Conservation (phyloP, 2,329 filamentous ascomycete species). For the Cercospora citrullina region DNA sequence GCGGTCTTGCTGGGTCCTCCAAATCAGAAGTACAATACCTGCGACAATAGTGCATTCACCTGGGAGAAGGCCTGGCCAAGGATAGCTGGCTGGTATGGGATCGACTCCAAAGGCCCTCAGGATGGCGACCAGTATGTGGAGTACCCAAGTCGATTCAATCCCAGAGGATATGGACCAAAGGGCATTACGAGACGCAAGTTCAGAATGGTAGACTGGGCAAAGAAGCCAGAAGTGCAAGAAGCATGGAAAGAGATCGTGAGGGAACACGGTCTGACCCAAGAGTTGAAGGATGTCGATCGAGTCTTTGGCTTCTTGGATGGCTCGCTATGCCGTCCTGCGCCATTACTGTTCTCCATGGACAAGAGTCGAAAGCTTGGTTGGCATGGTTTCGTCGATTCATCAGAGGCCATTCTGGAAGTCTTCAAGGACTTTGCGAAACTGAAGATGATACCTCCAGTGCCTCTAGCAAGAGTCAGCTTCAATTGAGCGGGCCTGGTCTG, state of each 20-base stretch:
- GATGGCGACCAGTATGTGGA: slow-evolving; percentile 31
- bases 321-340: slow-evolving; percentile 39
- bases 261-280: slow-evolving; percentile 43
- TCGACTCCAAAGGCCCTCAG: slow-evolving; percentile 35
- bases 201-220: slow-evolving; percentile 47
- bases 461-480: slow-evolving; percentile 29
- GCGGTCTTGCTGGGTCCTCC: slow-evolving; percentile 45
- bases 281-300: slow-evolving; percentile 45
- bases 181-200: slow-evolving; percentile 33
- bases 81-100: slow-evolving; percentile 49
- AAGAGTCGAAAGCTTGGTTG: slow-evolving; percentile 51
- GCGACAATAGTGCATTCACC: slow-evolving; percentile 49
- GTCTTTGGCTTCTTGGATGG: slow-evolving; percentile 52
- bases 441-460: slow-evolving; percentile 46
- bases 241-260: slow-evolving; percentile 49
- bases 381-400: slow-evolving; percentile 50
- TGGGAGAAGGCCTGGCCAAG: slow-evolving; percentile 54
- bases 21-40: slow-evolving; percentile 54
- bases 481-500: slow-evolving; percentile 14
- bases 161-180: slow-evolving; percentile 34
- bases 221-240: slow-evolving; percentile 46
- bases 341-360: slow-evolving; percentile 41
- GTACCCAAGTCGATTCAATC: slow-evolving; percentile 30
- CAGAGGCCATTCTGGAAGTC: slow-evolving; percentile 46
- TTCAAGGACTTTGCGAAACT: slow-evolving; percentile 46